phyloP scores from a whole-genome alignment of 2,329 filamentous ascomycete genomes.

The Epichloe bromicola region DNA sequence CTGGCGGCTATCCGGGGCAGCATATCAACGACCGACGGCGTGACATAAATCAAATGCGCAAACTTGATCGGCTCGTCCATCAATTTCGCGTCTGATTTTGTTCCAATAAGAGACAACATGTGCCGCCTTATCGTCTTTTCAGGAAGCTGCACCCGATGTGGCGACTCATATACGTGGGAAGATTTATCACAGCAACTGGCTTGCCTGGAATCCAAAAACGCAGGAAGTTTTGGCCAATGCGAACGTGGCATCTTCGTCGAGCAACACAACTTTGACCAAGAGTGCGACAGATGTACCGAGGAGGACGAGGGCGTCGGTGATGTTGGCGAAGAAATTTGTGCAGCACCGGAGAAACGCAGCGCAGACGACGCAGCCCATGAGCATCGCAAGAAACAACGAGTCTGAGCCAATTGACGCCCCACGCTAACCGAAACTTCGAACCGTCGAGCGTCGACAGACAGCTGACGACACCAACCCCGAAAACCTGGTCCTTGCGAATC shows the following conservation, averaged over 20 bases:
- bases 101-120: constrained; percentile 18
- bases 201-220: constrained; percentile 37
- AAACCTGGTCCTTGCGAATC: too few species aligned
- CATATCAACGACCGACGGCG: too few species aligned
- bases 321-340: constrained; percentile 19
- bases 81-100: neutral
- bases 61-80: neutral
- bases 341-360: constrained; percentile 8
- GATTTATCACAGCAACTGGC: constrained; percentile 32
- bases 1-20: too few species aligned
- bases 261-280: constrained; percentile 33
- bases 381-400: constrained; percentile 19
- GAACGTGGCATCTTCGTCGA: constrained; percentile 26
- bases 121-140: constrained; percentile 33
- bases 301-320: constrained; percentile 30
- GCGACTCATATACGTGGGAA: constrained; percentile 26
- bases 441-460: too few species aligned
- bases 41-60: neutral
- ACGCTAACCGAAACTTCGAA: too few species aligned
- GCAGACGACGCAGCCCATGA: constrained; percentile 10
- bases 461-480: too few species aligned
- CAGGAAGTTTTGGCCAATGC: constrained; percentile 31
- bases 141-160: constrained; percentile 31
- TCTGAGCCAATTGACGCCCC: constrained; percentile 9
- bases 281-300: constrained; percentile 30